A percentile compares a stretch with the other conserved stretches of the same genome.
These are phyloP conservation scores for Exophiala mesophila DNA, from an alignment of 2,329 filamentous ascomycete genomes.

Conservation along the genomic window DNA sequence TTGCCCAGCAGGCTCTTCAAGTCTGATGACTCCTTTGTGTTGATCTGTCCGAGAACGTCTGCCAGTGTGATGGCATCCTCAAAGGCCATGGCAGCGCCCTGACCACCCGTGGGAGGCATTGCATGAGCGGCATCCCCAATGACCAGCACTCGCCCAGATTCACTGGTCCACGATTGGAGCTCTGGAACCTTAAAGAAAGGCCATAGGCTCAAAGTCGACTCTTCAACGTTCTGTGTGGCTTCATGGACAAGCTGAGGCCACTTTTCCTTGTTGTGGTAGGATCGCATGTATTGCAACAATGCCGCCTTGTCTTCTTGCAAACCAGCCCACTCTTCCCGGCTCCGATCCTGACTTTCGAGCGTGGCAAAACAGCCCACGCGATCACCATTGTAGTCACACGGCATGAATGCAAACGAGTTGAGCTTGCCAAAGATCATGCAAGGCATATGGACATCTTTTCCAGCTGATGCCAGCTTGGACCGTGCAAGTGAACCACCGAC, in stretches of 20 bases:
- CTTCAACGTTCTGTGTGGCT: conserved; percentile 13
- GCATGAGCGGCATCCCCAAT: conserved; percentile 25
- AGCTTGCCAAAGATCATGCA: conserved; percentile 18
- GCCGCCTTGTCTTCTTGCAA: conserved; percentile 17
- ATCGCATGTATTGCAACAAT: conserved; percentile 15
- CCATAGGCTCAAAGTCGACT: conserved; percentile 18
- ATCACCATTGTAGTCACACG: conserved; percentile 11
- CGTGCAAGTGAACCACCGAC: conserved; percentile 13
- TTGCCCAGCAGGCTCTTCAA: not conserved
- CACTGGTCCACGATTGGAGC: conserved; percentile 20
- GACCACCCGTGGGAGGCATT: conserved; percentile 24
- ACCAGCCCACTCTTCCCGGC: conserved; percentile 20
- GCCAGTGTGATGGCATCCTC: conserved; percentile 24
- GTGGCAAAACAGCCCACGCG: conserved; percentile 14
- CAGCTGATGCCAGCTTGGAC: conserved; percentile 3
- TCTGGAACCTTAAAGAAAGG: conserved; percentile 22
- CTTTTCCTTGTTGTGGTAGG: conserved; percentile 6
- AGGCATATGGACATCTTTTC: conserved; percentile 15
- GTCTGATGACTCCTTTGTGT: conserved; percentile 5
- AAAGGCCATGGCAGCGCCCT: conserved; percentile 24
- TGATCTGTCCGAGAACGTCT: conserved; percentile 11
- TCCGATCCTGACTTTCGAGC: conserved; percentile 16
- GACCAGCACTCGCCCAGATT: conserved; percentile 15
- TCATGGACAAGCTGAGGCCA: conserved; percentile 20
- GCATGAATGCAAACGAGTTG: conserved; percentile 21